Base-by-base conservation (phyloP, 208 protist species). In the Lotmaria passim region DNA sequence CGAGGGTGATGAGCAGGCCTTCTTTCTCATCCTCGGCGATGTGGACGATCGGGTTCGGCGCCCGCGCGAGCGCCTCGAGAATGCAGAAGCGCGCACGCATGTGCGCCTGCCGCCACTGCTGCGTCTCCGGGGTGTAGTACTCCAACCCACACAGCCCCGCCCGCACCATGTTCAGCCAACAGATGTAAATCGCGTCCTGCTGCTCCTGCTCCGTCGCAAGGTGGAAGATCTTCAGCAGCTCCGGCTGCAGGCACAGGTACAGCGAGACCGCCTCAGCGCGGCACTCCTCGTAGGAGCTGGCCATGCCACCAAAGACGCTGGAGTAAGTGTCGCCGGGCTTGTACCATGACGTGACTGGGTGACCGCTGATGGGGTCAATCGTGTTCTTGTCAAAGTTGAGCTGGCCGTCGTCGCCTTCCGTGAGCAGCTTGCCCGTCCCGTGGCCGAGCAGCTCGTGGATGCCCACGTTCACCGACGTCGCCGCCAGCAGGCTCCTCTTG, bases 381-480 rank as follows among this genome's bases (percentile, higher is more conserved):
- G 46, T 61, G 17, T 73, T 63, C 46, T 62, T 53, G 60, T 91
- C 78, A 66, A 98, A 97, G 73, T 97, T 96, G 2, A 89, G 61
- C n/a, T 33, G 79, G 61, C 92, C 93, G 63, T 85, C 73, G 48
- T 78, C 81, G 24, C 71, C 56, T 48, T 89, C 73, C 33, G 44
- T 41, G 34, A 98, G 64, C 23, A 98, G 70, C 70, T 96, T 97
- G 26, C 96, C 96, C 8, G 85, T 95, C 28, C 96, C 96, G 73
- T 98, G 96, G 38, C 96, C 96, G 8, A 98, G 87, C 52, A 98
- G 82, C 81, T 98, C 96, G 83, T 98, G 96, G 39, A 96, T 76
- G 36, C 82, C 93, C 33, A 98, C 96, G 78, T 98, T 96, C n/a
- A 98, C 88, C 50, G 93, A 95, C 50, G 90, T 91, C 33, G 93